phyloP scores from a whole-genome alignment of 805 yeast species.

The Maudiozyma serrabonitensis region DNA sequence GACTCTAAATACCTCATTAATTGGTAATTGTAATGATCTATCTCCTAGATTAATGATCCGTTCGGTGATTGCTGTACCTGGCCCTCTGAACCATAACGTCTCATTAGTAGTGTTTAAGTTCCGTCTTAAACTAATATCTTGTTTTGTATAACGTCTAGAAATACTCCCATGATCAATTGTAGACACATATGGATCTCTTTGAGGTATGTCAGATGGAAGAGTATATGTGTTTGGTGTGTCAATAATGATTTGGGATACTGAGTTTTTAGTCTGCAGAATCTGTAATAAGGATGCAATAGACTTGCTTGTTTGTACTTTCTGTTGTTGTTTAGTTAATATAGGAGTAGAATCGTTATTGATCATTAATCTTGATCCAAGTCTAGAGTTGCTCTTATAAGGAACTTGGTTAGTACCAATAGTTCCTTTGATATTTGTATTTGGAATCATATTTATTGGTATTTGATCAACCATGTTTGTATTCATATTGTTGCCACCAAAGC shows the following conservation, averaged over 20 bases:
- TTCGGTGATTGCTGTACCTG: constrained; percentile 42
- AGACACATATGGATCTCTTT: constrained; percentile 27
- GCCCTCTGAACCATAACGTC: constrained; percentile 58
- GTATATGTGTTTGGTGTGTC: constrained; percentile 24
- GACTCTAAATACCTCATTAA: constrained; percentile 21
- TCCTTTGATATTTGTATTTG: not conserved
- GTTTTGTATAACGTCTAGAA: constrained; percentile 16
- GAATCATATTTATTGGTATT: not conserved
- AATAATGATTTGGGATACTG: constrained; percentile 14
- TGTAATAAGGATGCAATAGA: not conserved
- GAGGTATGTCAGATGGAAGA: constrained; percentile 21
- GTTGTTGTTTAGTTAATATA: constrained; percentile 2
- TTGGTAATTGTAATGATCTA: constrained; percentile 10
- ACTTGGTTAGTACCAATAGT: not conserved
- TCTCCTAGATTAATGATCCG: constrained; percentile 29
- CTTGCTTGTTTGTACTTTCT: not conserved
- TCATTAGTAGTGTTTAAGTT: constrained; percentile 29
- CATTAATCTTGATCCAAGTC: not conserved
- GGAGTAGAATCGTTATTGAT: not conserved
- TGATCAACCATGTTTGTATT: not conserved
- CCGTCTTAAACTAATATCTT: constrained; percentile 15
- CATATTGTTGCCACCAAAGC: too few species aligned
- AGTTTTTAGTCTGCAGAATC: constrained; percentile 1
- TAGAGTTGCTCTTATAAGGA: not conserved
- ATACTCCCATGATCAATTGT: constrained; percentile 26